A percentile compares a stretch with the other conserved stretches of the same genome.
Conservation (phyloP, 1,284 basidiomycete genomes). For the Grifola frondosa region DNA sequence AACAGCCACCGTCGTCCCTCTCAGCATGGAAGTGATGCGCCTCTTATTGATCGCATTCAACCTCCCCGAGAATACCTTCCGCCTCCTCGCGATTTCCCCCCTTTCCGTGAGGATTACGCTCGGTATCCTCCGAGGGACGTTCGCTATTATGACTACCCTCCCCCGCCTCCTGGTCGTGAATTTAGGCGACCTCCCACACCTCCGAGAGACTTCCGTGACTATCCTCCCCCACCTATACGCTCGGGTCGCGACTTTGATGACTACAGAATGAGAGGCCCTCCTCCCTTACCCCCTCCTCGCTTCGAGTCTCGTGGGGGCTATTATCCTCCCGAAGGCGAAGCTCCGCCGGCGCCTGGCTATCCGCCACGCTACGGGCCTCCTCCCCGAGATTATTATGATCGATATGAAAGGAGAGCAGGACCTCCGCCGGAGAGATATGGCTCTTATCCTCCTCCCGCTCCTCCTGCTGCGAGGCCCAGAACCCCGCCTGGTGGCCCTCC, state of each 20-base stretch:
- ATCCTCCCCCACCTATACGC: slow-evolving; percentile 46
- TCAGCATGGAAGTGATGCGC: slow-evolving; percentile 44
- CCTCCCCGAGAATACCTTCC: slow-evolving; percentile 46
- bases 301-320: slow-evolving; percentile 43
- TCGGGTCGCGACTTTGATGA: slow-evolving; percentile 68
- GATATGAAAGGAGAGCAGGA: slow-evolving; percentile 56
- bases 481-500: slow-evolving; percentile 45
- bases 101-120: slow-evolving; percentile 56
- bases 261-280: slow-evolving; percentile 51
- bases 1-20: slow-evolving; percentile 18
- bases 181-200: slow-evolving; percentile 58
- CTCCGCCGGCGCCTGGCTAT: slow-evolving; percentile 33
- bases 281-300: slow-evolving; percentile 35
- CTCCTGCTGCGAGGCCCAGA: slow-evolving; percentile 41
- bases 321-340: slow-evolving; percentile 35
- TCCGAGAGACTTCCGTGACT: slow-evolving; percentile 68
- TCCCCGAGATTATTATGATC: slow-evolving; percentile 54
- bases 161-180: slow-evolving; percentile 51
- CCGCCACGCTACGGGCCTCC: slow-evolving; percentile 46
- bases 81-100: slow-evolving; percentile 42
- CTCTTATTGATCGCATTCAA: slow-evolving; percentile 57
- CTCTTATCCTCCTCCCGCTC: slow-evolving; percentile 35
- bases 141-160: slow-evolving; percentile 57
- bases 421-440: slow-evolving; percentile 41
- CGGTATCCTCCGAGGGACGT: slow-evolving; percentile 47